Evolutionary conservation across 352 stramenopile genomes (phyloP).

Genomic region (Blastocystis sp.): DNA sequence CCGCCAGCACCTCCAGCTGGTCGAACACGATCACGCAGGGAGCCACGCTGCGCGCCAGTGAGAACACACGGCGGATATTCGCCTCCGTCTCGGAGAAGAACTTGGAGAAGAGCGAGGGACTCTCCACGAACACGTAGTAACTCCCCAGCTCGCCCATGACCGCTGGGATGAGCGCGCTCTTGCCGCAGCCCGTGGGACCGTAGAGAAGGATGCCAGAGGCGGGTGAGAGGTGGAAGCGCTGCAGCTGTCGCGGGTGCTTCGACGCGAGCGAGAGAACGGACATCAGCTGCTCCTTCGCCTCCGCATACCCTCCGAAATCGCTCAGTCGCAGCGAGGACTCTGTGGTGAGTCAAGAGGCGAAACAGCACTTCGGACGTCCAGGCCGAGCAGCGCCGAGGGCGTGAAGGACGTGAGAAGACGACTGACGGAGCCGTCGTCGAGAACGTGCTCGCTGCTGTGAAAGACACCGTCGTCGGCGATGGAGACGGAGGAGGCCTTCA

Average conservation of each 20-base stretch:
- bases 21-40: constrained; percentile 75
- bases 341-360: background rate
- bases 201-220: constrained; percentile 67
- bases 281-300: background rate
- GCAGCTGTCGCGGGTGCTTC: background rate
- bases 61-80: constrained; percentile 70
- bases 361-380: background rate
- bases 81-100: constrained; percentile 76
- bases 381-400: background rate
- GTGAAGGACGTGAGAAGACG: background rate
- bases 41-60: constrained; percentile 66
- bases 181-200: constrained; percentile 71
- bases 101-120: constrained; percentile 72
- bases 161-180: constrained; percentile 69
- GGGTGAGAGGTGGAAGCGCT: background rate
- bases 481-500: background rate
- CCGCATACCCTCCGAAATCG: background rate
- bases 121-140: constrained; percentile 73
- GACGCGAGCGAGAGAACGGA: background rate
- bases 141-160: constrained; percentile 66
- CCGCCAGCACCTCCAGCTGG: constrained; percentile 59
- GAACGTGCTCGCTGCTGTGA: background rate
- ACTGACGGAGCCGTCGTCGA: background rate
- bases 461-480: background rate
- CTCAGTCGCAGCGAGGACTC: background rate